Conservation (phyloP, 257 asterid species). For the Anisodus tanguticus region DNA sequence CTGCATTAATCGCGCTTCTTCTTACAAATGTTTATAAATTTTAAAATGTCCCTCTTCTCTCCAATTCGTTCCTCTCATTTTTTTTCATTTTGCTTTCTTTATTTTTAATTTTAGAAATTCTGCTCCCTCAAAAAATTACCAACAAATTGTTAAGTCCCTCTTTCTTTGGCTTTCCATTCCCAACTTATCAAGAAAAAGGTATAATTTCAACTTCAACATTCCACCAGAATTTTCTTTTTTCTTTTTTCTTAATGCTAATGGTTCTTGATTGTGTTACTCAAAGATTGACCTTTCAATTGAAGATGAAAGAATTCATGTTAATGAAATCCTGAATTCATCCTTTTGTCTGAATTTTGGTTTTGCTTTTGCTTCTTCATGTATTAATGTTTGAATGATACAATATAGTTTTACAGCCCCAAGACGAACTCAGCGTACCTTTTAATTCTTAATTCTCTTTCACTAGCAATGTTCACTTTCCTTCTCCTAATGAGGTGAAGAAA, state of each 20-base stretch:
- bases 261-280: background rate
- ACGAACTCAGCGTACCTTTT: background rate
- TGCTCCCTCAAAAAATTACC: slow-evolving; percentile 23
- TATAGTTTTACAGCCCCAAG: background rate
- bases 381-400: background rate
- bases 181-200: slow-evolving; percentile 17
- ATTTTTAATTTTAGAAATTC: slow-evolving; percentile 14
- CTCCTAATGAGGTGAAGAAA: background rate
- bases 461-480: background rate
- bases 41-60: background rate
- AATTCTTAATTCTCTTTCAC: background rate
- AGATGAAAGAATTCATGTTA: slow-evolving; percentile 7
- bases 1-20: slow-evolving; percentile 30
- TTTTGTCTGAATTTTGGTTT: background rate
- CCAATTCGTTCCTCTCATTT: background rate
- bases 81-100: background rate
- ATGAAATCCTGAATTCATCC: background rate
- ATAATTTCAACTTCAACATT: background rate
- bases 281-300: background rate
- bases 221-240: background rate
- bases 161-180: slow-evolving; percentile 6
- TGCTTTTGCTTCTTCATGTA: background rate
- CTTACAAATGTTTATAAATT: background rate
- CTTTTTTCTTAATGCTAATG: background rate
- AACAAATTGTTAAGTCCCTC: slow-evolving; percentile 9